These are phyloP conservation scores for Cladosporium colombiae DNA, from an alignment of 2,329 filamentous ascomycete species.

Conservation along the genomic window DNA sequence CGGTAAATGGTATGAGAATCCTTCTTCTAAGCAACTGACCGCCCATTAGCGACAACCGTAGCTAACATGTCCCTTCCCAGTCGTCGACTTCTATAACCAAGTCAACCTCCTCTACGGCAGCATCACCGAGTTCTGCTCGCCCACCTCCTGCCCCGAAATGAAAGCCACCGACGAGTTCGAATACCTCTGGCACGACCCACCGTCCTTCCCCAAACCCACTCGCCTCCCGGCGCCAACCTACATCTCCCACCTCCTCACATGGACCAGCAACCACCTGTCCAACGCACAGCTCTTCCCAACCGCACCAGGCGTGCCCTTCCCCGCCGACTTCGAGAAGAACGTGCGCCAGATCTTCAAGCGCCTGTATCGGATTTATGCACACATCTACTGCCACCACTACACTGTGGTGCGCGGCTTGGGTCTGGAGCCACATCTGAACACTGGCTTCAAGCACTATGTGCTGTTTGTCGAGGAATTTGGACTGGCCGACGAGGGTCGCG, in stretches of 20 bases:
- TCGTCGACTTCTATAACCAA: conserved; percentile 99
- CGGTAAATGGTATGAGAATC: conserved; percentile 79
- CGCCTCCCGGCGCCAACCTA: conserved; percentile 98
- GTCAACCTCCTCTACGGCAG: conserved; percentile 98
- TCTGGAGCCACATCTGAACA: conserved; percentile 95
- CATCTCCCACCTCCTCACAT: conserved; percentile 95
- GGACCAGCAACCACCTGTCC: conserved; percentile 94
- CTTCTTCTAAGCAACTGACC: background rate
- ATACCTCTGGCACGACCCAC: conserved; percentile 97
- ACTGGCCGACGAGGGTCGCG: conserved; percentile 76
- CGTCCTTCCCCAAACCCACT: conserved; percentile 91
- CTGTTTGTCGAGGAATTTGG: conserved; percentile 97
- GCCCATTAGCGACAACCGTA: background rate
- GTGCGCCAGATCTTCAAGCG: conserved; percentile 99
- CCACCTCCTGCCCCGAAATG: conserved; percentile 97
- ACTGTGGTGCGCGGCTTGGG: conserved; percentile 93
- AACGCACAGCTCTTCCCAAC: conserved; percentile 90
- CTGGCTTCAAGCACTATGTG: conserved; percentile 99
- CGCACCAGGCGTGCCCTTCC: conserved; percentile 78
- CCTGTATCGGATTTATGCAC: conserved; percentile 95
- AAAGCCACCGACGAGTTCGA: conserved; percentile 99
- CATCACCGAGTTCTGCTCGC: conserved; percentile 98
- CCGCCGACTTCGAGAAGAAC: conserved; percentile 83
- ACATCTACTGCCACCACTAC: conserved; percentile 98
- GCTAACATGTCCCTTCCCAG: conserved; percentile 51